These are phyloP conservation scores for Candida anutae DNA, from an alignment of 1,139 yeast genomes.

Conservation along the genomic window DNA sequence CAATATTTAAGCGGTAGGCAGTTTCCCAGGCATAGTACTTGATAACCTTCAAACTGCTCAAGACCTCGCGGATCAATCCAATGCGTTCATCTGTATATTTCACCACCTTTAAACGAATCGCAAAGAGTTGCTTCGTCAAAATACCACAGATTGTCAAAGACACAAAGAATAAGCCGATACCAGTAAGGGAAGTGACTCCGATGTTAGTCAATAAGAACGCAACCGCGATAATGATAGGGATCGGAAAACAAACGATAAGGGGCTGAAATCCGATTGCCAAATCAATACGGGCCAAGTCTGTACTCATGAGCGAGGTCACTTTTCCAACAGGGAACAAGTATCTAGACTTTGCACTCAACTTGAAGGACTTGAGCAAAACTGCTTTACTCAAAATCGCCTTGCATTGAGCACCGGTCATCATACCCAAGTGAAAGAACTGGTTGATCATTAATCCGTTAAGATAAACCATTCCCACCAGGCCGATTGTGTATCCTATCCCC, in stretches of 20 bases:
- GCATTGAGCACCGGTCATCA: conserved; percentile 41
- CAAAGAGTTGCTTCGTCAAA: conserved; percentile 28
- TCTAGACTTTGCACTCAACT: conserved; percentile 26
- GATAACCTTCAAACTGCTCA: conserved; percentile 34
- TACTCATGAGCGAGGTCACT: conserved; percentile 36
- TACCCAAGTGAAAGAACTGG: conserved; percentile 38
- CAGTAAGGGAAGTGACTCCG: conserved; percentile 37
- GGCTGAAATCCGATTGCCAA: conserved; percentile 43
- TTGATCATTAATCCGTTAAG: conserved; percentile 35
- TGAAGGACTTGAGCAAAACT: conserved; percentile 32
- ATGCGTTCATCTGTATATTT: conserved; percentile 35
- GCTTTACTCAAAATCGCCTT: conserved; percentile 36
- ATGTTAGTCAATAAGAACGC: conserved; percentile 26
- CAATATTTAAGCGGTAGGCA: conserved; percentile 32
- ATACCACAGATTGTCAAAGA: conserved; percentile 33
- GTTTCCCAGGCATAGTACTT: conserved; percentile 44
- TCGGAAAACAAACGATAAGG: conserved; percentile 36
- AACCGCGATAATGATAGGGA: conserved; percentile 35
- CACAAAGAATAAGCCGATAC: conserved; percentile 34
- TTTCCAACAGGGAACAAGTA: conserved; percentile 32
- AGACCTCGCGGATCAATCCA: conserved; percentile 37
- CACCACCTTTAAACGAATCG: conserved; percentile 33
- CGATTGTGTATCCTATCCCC: conserved; percentile 37
- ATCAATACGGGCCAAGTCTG: conserved; percentile 41
- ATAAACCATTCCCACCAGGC: conserved; percentile 32